Evolutionary conservation across 2,329 filamentous ascomycete genomes (phyloP).

Genomic region (Fonsecaea pugnacius): DNA sequence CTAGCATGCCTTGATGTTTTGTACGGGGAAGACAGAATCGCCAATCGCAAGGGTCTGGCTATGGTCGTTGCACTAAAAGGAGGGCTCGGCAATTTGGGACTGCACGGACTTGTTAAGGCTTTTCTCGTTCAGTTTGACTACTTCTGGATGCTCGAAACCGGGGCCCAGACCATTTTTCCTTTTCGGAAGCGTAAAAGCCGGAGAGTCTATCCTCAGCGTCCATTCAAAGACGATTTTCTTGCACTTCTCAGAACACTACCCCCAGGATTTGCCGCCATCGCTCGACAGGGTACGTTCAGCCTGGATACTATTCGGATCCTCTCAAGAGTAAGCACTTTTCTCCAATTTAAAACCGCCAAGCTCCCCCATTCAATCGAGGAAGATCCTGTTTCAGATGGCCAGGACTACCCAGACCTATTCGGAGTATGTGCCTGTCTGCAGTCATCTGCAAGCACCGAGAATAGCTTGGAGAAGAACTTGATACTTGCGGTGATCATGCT

Average conservation of each 20-base stretch:
- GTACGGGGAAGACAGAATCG: slow-evolving; percentile 17
- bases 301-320: slow-evolving; percentile 24
- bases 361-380: slow-evolving; percentile 1
- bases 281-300: slow-evolving; percentile 17
- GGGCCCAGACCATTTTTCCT: slow-evolving; percentile 18
- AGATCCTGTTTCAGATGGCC: slow-evolving; percentile 17
- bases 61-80: slow-evolving; percentile 29
- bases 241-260: slow-evolving; percentile 17
- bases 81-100: slow-evolving; percentile 24
- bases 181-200: slow-evolving; percentile 14
- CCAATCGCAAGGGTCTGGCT: slow-evolving; percentile 27
- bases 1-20: slow-evolving; percentile 26
- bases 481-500: slow-evolving; percentile 28
- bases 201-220: slow-evolving; percentile 23
- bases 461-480: slow-evolving; percentile 29
- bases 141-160: slow-evolving; percentile 30
- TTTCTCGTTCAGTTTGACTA: slow-evolving; percentile 28
- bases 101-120: slow-evolving; percentile 23
- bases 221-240: slow-evolving; percentile 18
- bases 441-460: slow-evolving; percentile 24
- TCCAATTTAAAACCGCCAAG: slow-evolving; percentile 16
- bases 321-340: slow-evolving; percentile 26
- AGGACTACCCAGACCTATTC: slow-evolving; percentile 29
- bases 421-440: slow-evolving; percentile 28
- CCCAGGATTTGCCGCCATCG: slow-evolving; percentile 21